Evolutionary conservation across 805 yeast species (phyloP), one percentile per base, ranked within the genome.

Genomic region (Yarrowia osloensis): DNA sequence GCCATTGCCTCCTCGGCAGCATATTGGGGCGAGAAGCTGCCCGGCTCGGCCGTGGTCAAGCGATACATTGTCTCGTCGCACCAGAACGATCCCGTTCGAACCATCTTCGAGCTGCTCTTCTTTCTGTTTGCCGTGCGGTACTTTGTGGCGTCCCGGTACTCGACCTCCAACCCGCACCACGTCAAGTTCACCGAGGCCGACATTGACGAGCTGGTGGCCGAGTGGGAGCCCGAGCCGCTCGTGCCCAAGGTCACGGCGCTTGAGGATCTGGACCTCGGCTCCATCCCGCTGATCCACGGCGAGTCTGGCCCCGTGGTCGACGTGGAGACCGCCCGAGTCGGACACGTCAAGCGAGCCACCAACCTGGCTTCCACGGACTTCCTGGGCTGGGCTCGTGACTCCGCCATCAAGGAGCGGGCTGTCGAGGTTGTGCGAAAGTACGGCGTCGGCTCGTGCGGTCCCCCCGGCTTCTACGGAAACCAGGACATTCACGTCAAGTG

Each of bases 401-500:
- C 77, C 22, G 75, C 70, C 17, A 80, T 91, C 44, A 79, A 80
- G 65, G 76, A 80, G 22, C 83, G 81, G 13, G 91, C 92, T 4
- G 82, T 84, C 65, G 75, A 80, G 33, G 81, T 86, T 24, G 86
- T 95, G 69, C 80, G 81, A 55, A 81, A 81, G 68, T 86, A 89
- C 68, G 99, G 99, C 75, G 98, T 95, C 63, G 99, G 99, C 70
- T 94, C 98, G 0, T 95, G 99, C 81, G 97, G 98, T 46, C 98
- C 99, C 5, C 96, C 98, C 49, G 96, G 97, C 67, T 95, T 95
- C 74, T 95, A 93, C 77, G 99, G 99, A 69, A 89, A 92, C 69
- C 97, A 92, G 77, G 97, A 92, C 75, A 91, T 88, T 50, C 99
- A 95, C 75, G 87, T 86, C 67, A 83, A 88, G 72, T 81, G 90